These are phyloP conservation scores for Allantophomopsis lycopodina DNA, from an alignment of 2,329 filamentous ascomycete species.

Conservation along the genomic window DNA sequence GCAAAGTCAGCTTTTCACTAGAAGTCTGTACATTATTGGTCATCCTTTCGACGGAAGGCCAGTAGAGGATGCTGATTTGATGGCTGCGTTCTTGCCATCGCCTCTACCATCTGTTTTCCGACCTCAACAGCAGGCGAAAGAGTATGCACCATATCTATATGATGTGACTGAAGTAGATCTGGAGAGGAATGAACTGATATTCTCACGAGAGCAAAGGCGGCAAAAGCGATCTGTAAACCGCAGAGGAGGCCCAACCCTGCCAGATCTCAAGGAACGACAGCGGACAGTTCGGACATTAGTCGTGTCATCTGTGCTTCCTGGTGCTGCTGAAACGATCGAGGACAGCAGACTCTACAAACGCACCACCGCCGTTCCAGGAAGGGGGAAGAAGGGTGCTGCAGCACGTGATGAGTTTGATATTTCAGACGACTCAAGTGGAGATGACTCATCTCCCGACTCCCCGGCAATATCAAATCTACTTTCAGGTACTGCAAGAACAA, in stretches of 20 bases:
- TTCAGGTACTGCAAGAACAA: slow-evolving; percentile 66
- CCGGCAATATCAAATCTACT: slow-evolving; percentile 61
- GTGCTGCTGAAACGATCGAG: slow-evolving; percentile 66
- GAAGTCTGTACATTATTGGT: slow-evolving; percentile 82
- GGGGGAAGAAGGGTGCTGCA: slow-evolving; percentile 37
- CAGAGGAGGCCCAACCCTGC: slow-evolving; percentile 79
- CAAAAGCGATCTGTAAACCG: slow-evolving; percentile 94
- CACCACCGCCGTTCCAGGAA: slow-evolving; percentile 40
- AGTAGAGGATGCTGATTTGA: slow-evolving; percentile 82
- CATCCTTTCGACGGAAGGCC: slow-evolving; percentile 92
- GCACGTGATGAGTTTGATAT: slow-evolving; percentile 51
- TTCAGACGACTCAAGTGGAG: slow-evolving; percentile 84
- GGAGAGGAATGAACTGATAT: slow-evolving; percentile 81
- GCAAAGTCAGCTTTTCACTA: slow-evolving; percentile 87
- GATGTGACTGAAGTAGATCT: slow-evolving; percentile 85
- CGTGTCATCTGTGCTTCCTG: slow-evolving; percentile 84
- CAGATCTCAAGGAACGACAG: slow-evolving; percentile 92
- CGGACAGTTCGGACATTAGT: slow-evolving; percentile 85
- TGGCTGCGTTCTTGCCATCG: slow-evolving; percentile 72
- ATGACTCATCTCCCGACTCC: slow-evolving; percentile 78
- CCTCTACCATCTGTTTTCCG: slow-evolving; percentile 75
- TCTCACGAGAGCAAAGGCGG: slow-evolving; percentile 82
- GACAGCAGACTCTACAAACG: slow-evolving; percentile 82
- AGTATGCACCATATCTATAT: slow-evolving; percentile 86
- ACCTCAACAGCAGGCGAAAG: slow-evolving; percentile 83